These are phyloP conservation scores for Lasiodiplodia sp. DNA, from an alignment of 2,329 filamentous ascomycete genomes.

Conservation along the genomic window DNA sequence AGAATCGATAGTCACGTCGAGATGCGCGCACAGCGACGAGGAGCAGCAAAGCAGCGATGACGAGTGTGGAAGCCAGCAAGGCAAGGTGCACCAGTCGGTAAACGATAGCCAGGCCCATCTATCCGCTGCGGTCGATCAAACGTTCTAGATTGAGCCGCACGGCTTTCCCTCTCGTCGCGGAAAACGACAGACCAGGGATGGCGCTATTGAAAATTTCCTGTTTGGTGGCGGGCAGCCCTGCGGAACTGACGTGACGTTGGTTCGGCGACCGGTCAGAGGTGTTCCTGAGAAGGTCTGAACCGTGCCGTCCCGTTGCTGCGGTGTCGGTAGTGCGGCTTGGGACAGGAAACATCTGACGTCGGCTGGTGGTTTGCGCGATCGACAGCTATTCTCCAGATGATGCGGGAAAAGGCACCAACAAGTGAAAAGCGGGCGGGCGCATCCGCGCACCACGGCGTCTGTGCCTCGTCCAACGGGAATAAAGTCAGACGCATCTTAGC, in stretches of 20 bases:
- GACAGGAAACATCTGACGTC: not conserved
- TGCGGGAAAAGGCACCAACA: not conserved
- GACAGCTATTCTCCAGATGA: not conserved
- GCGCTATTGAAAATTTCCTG: slow-evolving; percentile 25
- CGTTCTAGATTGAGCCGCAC: slow-evolving; percentile 7
- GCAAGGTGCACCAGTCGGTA: not conserved
- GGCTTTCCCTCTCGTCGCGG: not conserved
- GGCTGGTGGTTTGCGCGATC: not conserved
- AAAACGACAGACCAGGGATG: not conserved
- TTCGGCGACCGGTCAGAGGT: not conserved
- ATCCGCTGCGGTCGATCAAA: slow-evolving; percentile 7
- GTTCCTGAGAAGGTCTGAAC: not conserved
- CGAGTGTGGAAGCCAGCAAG: not conserved
- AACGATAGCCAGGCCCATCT: not conserved
- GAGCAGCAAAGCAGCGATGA: not conserved
- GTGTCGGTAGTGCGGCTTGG: not conserved
- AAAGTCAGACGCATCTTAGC: not conserved
- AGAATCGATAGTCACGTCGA: not conserved
- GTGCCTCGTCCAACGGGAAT: not conserved
- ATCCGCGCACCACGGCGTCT: not conserved
- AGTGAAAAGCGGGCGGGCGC: not conserved
- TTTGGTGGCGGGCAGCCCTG: not conserved
- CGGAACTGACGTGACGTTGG: not conserved
- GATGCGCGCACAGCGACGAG: not conserved
- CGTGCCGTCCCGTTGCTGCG: slow-evolving; percentile 1